phyloP scores from a whole-genome alignment of 257 asterid genomes.

The Penstemon eatonii region DNA sequence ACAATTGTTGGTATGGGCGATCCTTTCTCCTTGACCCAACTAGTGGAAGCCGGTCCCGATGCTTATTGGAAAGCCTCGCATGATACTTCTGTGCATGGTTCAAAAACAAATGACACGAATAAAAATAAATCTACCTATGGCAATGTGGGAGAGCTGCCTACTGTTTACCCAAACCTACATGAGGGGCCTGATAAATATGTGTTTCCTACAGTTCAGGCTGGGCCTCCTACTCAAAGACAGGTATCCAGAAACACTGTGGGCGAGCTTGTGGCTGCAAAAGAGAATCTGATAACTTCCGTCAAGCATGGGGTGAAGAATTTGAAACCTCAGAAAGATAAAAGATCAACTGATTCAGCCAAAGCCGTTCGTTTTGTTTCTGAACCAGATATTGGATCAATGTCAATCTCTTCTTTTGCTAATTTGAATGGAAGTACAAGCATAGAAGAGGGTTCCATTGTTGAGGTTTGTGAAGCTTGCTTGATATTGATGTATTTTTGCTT shows the following conservation, averaged over 20 bases:
- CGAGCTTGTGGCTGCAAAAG: conserved; percentile 39
- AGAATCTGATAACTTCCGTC: conserved; percentile 31
- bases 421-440: conserved; percentile 39
- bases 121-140: conserved; percentile 32
- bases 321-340: conserved; percentile 41
- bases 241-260: conserved; percentile 32
- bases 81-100: conserved; percentile 37
- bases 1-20: conserved; percentile 82
- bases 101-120: conserved; percentile 37
- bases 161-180: conserved; percentile 32
- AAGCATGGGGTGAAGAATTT: conserved; percentile 40
- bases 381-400: conserved; percentile 38
- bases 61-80: conserved; percentile 60
- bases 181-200: conserved; percentile 45
- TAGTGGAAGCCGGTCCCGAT: conserved; percentile 74
- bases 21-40: conserved; percentile 65
- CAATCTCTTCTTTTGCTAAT: conserved; percentile 16
- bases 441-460: conserved; percentile 72
- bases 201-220: conserved; percentile 21
- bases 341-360: conserved; percentile 38
- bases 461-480: conserved; percentile 54
- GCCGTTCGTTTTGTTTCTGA: conserved; percentile 39
- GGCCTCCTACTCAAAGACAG: conserved; percentile 40
- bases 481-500: conserved; percentile 18
- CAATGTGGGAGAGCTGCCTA: conserved; percentile 38